phyloP scores from a whole-genome alignment of 176 grass and related monocot species.

The Thalia dealbata region DNA sequence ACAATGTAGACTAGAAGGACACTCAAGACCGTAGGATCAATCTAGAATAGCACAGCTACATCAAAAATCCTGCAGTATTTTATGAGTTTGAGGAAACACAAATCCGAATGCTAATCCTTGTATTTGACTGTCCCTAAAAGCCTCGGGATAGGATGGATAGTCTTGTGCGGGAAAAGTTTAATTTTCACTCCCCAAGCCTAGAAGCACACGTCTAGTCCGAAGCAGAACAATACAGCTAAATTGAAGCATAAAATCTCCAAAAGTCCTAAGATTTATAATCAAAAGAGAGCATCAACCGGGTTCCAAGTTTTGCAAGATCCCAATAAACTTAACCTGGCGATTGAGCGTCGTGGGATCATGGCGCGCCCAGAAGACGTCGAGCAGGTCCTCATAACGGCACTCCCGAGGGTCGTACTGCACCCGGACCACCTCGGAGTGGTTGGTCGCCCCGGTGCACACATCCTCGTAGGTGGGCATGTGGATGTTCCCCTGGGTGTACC shows the following conservation, averaged over 20 bases:
- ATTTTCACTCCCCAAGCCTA: neutral
- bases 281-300: neutral
- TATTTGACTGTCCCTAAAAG: too few relatives aligned
- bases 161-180: neutral
- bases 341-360: constrained; percentile 87
- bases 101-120: too few relatives aligned
- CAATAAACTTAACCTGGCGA: constrained; percentile 53
- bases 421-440: constrained; percentile 84
- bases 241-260: neutral
- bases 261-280: neutral
- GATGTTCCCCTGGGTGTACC: constrained; percentile 80
- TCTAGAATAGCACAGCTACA: too few relatives aligned
- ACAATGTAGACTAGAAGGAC: too few relatives aligned
- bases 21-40: too few relatives aligned
- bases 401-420: constrained; percentile 65
- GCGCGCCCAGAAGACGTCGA: constrained; percentile 56
- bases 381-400: constrained; percentile 83
- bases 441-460: constrained; percentile 72
- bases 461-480: constrained; percentile 91
- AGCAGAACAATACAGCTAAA: neutral
- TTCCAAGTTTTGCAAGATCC: neutral
- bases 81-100: too few relatives aligned
- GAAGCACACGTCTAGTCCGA: neutral
- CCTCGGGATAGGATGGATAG: too few relatives aligned
- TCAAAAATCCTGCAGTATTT: too few relatives aligned